These are phyloP conservation scores for Solanum appendiculatum DNA, from an alignment of 257 asterid genomes.

Conservation along the genomic window DNA sequence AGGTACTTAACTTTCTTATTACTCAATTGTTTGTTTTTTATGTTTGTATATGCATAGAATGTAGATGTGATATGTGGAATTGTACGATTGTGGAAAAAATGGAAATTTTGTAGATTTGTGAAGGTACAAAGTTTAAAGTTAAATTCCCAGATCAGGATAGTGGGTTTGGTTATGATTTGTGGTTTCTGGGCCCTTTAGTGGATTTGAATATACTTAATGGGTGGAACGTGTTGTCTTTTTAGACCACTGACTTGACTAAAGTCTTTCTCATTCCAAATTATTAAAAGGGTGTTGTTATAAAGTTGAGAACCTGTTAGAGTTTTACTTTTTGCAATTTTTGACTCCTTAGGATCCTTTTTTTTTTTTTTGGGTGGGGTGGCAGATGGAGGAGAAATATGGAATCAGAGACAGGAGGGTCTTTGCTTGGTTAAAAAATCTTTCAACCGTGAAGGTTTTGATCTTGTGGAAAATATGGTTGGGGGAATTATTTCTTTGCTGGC, in stretches of 20 bases:
- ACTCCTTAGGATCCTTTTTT: neutral
- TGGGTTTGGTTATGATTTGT: neutral
- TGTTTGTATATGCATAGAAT: neutral
- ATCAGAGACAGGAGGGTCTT: neutral
- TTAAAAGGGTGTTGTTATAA: neutral
- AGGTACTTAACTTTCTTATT: conserved; percentile 23
- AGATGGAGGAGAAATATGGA: neutral
- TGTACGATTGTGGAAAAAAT: neutral
- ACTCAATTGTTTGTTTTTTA: neutral
- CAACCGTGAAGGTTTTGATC: neutral
- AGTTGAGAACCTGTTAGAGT: neutral
- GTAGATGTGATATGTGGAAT: neutral
- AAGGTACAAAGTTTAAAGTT: neutral
- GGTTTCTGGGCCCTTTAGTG: neutral
- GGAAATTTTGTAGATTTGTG: neutral
- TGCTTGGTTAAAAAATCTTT: neutral
- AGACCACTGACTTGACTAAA: neutral
- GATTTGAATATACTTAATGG: neutral
- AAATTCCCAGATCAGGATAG: neutral
- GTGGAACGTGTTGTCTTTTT: neutral
- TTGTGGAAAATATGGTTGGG: neutral
- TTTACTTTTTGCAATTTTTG: neutral
- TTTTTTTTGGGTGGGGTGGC: neutral
- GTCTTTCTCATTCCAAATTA: neutral
- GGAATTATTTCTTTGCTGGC: neutral